A percentile compares a stretch with the other conserved stretches of the same genome.
Conservation (phyloP, 2,329 filamentous ascomycete genomes). For the Colletotrichum sp. region DNA sequence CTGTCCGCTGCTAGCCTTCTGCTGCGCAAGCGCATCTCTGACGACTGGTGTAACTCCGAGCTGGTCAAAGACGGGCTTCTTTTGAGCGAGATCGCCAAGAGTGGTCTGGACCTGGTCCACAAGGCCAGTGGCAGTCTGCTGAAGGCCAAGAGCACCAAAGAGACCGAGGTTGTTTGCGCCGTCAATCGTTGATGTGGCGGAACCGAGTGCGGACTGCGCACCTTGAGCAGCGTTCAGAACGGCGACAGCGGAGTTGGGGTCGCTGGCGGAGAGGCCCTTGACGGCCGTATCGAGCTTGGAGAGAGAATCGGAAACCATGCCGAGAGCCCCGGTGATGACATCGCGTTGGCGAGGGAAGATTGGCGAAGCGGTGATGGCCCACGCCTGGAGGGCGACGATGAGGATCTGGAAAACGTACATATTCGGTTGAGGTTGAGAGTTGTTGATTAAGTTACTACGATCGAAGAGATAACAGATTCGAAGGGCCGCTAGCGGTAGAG, state of each 20-base stretch:
- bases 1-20: not conserved
- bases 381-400: conserved; percentile 11
- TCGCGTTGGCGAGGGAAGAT: not conserved
- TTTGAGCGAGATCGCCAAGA: conserved; percentile 5
- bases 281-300: conserved; percentile 9
- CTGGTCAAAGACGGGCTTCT: conserved; percentile 18
- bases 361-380: conserved; percentile 11
- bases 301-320: not conserved
- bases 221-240: conserved; percentile 8
- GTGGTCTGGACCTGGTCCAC: conserved; percentile 5
- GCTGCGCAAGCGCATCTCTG: not conserved
- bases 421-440: not conserved
- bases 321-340: conserved; percentile 7
- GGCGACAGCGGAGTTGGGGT: not conserved
- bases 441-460: not conserved
- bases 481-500: not conserved
- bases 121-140: conserved; percentile 5
- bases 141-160: conserved; percentile 10
- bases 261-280: not conserved
- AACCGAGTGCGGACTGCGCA: not conserved
- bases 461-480: not conserved
- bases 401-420: conserved; percentile 1
- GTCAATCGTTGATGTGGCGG: not conserved
- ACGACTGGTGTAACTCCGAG: conserved; percentile 11
- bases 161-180: not conserved